Evolutionary conservation across 306 rosid species (phyloP).

Genomic region (Hippophae tibetana): DNA sequence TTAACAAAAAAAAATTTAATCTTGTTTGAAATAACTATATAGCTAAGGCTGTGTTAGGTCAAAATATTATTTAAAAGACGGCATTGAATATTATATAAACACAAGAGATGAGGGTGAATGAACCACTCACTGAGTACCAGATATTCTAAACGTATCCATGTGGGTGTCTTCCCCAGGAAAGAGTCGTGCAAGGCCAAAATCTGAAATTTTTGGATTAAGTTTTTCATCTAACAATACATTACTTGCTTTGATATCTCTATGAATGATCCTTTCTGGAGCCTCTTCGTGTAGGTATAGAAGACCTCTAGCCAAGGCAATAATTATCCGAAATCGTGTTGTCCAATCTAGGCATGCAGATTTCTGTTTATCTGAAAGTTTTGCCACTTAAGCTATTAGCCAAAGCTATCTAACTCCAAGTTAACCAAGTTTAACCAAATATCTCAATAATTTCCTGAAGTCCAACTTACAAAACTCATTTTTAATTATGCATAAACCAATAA

Average conservation of each 20-base stretch:
- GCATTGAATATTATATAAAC: background rate
- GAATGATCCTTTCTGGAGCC: conserved; percentile 78
- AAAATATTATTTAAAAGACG: too few species aligned
- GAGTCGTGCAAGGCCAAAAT: conserved; percentile 82
- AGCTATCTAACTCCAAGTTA: background rate
- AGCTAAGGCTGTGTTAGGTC: too few species aligned
- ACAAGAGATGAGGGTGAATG: conserved; percentile 14
- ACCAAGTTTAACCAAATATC: background rate
- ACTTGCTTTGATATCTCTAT: conserved; percentile 87
- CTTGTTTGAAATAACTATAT: background rate
- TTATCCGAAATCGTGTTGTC: conserved; percentile 50
- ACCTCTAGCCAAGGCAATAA: conserved; percentile 62
- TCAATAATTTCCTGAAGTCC: background rate
- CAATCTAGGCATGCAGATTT: conserved; percentile 56
- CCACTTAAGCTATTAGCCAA: conserved; percentile 8
- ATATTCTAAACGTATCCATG: conserved; percentile 62
- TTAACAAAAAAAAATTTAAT: conserved; percentile 8
- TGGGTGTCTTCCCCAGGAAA: conserved; percentile 95
- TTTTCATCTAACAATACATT: conserved; percentile 70
- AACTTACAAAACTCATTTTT: too few species aligned
- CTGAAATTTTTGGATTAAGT: conserved; percentile 73
- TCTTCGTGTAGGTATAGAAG: conserved; percentile 84
- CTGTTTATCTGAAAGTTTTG: conserved; percentile 44
- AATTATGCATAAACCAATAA: background rate
- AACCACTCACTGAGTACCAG: conserved; percentile 86